Base-by-base conservation (phyloP, 2,329 filamentous ascomycete species). In the Fusarium zealandicum region DNA sequence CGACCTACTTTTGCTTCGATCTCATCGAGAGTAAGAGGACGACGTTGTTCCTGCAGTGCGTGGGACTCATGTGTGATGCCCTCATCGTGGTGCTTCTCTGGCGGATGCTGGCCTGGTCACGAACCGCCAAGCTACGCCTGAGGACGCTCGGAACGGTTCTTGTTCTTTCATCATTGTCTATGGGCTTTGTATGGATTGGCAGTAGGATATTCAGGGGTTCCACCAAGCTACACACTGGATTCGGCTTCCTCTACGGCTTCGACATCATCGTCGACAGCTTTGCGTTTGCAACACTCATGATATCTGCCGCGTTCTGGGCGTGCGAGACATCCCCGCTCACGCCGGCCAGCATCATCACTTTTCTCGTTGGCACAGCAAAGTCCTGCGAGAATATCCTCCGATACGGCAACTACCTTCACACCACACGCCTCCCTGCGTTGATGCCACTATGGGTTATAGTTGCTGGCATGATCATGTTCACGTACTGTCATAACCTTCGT, bases 1-100 rank as follows among this genome's bases (percentile, higher is more conserved):
- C 82, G 11, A 82, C 79, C 0, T 82, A 79, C 51, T 76, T 83
- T 50, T 85, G 82, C 61, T 79, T 81, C 14, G 59, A 72, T 5
- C 61, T 72, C 4, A 55, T 74, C 12, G 80, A 82, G 47, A 75
- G 70, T 43, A 68, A 68, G 3, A 63, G 68, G 5, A 67, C 67
- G 14, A 69, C 77, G 1, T 57, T 78, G 1, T 56, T 72, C n/a
- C 60, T 79, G 6, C 82, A 84, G 55, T 55, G 75, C 40, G 14
- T 74, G 2, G 78, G 79, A 0, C 65, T 84, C 14, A 52, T 76
- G 17, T 69, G 82, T 5, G 82, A 85, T 59, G 74, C 76, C 6
- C 50, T 69, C 32, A 77, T 83, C 44, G 63, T 80, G 16, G 64
- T 82, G n/a, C 66, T 82, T 9, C 54, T 76, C 3, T 84, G 82